Conservation (phyloP, 768 basidiomycete species). For the Suillus discolor region DNA sequence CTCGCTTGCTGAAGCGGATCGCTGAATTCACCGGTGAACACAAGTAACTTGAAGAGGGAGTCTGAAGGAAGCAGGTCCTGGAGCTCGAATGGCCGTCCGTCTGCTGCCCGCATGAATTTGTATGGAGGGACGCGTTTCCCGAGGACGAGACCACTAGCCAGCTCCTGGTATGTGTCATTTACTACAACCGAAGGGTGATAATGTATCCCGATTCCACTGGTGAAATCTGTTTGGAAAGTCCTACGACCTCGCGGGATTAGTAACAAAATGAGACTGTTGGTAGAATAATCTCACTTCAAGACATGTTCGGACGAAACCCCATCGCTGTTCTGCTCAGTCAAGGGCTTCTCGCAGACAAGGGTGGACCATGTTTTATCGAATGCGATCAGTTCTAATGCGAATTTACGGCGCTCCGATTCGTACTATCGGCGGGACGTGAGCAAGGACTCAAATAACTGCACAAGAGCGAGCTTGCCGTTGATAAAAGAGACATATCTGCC, state of each 20-base stretch:
- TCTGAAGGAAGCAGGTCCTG: conserved; percentile 53
- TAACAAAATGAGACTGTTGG: background rate
- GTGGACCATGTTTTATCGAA: no score
- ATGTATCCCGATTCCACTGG: conserved; percentile 50
- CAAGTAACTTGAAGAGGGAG: conserved; percentile 49
- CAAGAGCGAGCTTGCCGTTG: no score
- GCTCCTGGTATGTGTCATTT: conserved; percentile 34
- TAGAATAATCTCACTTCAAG: no score
- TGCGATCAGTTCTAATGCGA: no score
- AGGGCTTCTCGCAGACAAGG: no score
- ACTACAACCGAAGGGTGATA: conserved; percentile 45
- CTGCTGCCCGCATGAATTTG: conserved; percentile 47
- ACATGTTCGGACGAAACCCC: no score
- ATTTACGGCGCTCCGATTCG: no score
- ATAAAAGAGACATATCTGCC: no score
- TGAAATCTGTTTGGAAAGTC: conserved; percentile 46
- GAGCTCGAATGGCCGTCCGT: conserved; percentile 47
- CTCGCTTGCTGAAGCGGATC: conserved; percentile 26
- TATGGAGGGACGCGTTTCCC: conserved; percentile 54
- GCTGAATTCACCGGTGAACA: conserved; percentile 44
- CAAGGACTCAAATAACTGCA: no score
- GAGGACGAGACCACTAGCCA: conserved; percentile 43
- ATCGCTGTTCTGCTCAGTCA: no score
- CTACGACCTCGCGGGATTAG: conserved; percentile 24
- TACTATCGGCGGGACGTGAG: no score